Conservation (phyloP, 129 eudicot species). For the Flaveria sonorensis region DNA sequence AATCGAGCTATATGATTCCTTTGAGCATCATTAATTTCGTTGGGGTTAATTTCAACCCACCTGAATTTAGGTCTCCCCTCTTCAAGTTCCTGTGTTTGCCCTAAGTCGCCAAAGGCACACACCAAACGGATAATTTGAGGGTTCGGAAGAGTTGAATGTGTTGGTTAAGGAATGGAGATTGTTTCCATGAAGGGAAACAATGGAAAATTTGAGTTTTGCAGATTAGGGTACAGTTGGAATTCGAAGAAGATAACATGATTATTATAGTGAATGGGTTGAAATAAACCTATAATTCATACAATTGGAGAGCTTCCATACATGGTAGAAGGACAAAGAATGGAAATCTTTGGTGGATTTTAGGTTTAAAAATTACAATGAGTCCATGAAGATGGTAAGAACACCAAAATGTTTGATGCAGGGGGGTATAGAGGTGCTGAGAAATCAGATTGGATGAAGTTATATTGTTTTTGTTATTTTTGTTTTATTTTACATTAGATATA, state of each 20-base stretch:
- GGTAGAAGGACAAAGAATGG: background rate
- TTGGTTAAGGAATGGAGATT: slow-evolving; percentile 21
- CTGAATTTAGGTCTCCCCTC: slow-evolving; percentile 38
- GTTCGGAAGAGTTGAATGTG: background rate
- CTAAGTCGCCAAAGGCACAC: slow-evolving; percentile 28
- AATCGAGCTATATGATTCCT: slow-evolving; percentile 60
- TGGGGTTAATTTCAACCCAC: slow-evolving; percentile 50
- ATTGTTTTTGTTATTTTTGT: too few relatives aligned
- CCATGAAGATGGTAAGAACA: background rate
- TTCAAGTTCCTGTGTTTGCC: slow-evolving; percentile 36
- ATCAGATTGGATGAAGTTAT: background rate
- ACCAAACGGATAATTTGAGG: slow-evolving; percentile 5
- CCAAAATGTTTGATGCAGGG: slow-evolving; percentile 1
- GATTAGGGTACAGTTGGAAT: slow-evolving; percentile 18
- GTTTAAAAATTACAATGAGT: background rate
- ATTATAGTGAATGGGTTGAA: background rate
- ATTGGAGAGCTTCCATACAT: background rate
- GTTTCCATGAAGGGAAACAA: slow-evolving; percentile 1
- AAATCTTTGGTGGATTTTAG: background rate
- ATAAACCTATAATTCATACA: slow-evolving; percentile 16
- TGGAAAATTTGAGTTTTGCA: slow-evolving; percentile 12
- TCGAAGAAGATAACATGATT: slow-evolving; percentile 30
- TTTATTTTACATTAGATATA: too few relatives aligned
- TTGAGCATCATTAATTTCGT: slow-evolving; percentile 59
- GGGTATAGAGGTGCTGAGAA: background rate